Evolutionary conservation across 495 filamentous ascomycete genomes (phyloP), one percentile per base, ranked within the genome.

Genomic region (Penicillium maclennaniae): DNA sequence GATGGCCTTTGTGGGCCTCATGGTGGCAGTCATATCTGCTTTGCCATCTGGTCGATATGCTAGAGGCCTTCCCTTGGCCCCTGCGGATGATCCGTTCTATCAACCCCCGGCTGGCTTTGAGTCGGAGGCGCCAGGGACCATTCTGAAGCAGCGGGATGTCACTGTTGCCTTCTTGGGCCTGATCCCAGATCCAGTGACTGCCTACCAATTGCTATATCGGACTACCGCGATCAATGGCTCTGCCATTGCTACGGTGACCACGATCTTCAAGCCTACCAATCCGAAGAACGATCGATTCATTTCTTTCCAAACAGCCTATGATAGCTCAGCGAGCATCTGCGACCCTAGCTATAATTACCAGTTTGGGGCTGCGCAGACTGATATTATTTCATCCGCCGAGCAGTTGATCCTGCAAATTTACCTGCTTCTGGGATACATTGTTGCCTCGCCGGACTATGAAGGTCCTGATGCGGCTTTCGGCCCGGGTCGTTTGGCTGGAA

Each of bases 241-340:
- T 0, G 65, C 69, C 6, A 71, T 69, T 40, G 49, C 67, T 14
- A 65, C 65, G 4, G 67, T 69, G 17, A 71, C 69, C 4, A 71
- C 69, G 7, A 45, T 71, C 14, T 71, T 71, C 61, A 69, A 69
- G 48, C 69, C 69, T 0, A 20, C 25, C 5, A 23, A 25, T 5
- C 48, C 67, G 12, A 63, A 63, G 51, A 60, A 50, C 7, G 67
- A 71, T 27, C 59, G 67, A n/a, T 69, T 69, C 20, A 26, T 71
- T 15, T 68, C 67, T 0, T 69, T 67, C 53, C 62, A 66, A 23
- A 71, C 67, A 8, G 69, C 67, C 9, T 71, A 71, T 37, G 67
- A 71, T 26, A 67, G 62, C 47, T 61, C 67, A 2, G 58, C 59
- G 3, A 55, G 61, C 0, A 61, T 56, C 17, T 71, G 69, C 48